Evolutionary conservation across 2,329 filamentous ascomycete species (phyloP), one percentile per base, ranked within the genome.

Genomic region (Tolypocladium ophioglossoides): DNA sequence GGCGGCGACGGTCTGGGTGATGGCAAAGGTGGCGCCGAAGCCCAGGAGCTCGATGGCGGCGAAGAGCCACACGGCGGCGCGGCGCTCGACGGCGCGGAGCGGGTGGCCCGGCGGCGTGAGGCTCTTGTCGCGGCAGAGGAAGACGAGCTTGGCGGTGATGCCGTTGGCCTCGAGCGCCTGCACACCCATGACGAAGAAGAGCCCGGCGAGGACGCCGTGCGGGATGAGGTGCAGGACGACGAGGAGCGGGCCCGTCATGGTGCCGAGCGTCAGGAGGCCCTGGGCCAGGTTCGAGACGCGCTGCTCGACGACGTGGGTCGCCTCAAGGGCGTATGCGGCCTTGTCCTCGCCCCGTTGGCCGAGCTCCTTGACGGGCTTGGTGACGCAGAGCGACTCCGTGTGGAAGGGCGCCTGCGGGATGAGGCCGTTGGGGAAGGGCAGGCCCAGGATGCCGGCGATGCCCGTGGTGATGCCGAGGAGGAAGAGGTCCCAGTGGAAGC

Each of bases 401-500:
- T 92, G 88, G 68, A 91, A 91, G 1, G 88, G 88, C 0, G 88
- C 88, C 70, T 92, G 88, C 0, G 88, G 88, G 59, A 92, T 91
- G 32, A 92, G 80, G 35, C 88, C 88, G 66, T 92, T 92, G 52
- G 89, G 89, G 60, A 89, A 89, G 1, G 88, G 89, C 12, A 92
- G 78, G 18, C 89, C 88, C 16, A 92, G 75, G 30, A 92, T 75
- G 12, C 88, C 88, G 3, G 86, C 85, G 1, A 91, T 71, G 51
- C 85, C 86, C 0, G 88, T 91, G 1, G 87, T 91, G 32, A 89
- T 72, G 5, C 89, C 89, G 1, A 92, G 82, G 34, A 92, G 80
- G 71, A 91, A 91, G 40, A 92, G 69, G 62, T 92, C 88, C 88
- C 88, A 92, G 70, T 92, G 88, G 64, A 92, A 92, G 16, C 88